Percentiles rank a stretch among this genome's conserved stretches.
These are phyloP conservation scores for Grosmannia serpens DNA, from an alignment of 2,329 filamentous ascomycete species.

Conservation along the genomic window DNA sequence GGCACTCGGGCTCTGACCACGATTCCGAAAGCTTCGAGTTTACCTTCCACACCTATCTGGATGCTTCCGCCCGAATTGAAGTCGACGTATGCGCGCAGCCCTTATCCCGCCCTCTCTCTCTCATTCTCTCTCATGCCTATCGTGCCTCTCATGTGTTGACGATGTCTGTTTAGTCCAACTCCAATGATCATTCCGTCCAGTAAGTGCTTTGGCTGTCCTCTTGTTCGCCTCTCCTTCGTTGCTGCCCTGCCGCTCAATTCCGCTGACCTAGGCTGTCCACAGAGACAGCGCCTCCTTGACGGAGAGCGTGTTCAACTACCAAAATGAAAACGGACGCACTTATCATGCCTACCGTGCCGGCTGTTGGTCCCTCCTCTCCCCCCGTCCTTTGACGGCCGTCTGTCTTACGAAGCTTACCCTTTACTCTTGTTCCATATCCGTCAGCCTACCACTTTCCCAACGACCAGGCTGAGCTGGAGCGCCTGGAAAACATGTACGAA, in stretches of 20 bases:
- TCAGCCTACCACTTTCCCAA: conserved; percentile 25
- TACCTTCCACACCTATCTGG: conserved; percentile 17
- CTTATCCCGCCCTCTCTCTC: not conserved
- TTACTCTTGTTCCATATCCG: not conserved
- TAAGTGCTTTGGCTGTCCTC: not conserved
- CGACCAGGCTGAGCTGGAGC: conserved; percentile 20
- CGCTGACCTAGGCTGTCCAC: not conserved
- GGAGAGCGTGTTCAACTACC: conserved; percentile 19
- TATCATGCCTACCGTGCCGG: conserved; percentile 21
- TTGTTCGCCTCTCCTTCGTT: not conserved
- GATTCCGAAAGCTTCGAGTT: conserved; percentile 11
- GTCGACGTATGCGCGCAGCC: conserved; percentile 11
- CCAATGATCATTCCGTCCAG: not conserved
- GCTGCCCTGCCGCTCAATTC: not conserved
- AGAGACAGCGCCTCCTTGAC: conserved; percentile 18
- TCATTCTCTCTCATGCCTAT: not conserved
- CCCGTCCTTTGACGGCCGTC: not conserved
- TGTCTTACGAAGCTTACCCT: not conserved
- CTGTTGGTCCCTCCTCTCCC: conserved; percentile 14
- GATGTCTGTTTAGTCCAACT: not conserved
- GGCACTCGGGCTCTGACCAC: not conserved
- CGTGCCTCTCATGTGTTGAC: not conserved
- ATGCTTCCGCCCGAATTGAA: conserved; percentile 13
- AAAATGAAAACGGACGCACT: conserved; percentile 20
- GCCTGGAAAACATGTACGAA: conserved; percentile 20